A percentile compares a stretch with the other conserved stretches of the same genome.
Conservation (phyloP, 257 asterid species). For the Cinchona pubescens region DNA sequence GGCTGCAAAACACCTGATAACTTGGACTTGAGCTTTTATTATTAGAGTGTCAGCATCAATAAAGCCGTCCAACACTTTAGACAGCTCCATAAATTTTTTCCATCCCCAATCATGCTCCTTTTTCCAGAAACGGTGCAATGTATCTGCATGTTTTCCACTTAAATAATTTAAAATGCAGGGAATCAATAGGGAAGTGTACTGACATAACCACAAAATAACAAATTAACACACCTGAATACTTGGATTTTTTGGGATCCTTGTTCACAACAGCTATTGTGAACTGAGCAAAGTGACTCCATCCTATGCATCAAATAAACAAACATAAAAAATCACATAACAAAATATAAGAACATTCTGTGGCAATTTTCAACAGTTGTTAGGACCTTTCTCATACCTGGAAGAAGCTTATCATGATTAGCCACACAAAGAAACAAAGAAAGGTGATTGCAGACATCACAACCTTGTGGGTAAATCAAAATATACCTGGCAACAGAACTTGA, state of each 20-base stretch:
- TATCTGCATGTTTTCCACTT: conserved; percentile 51
- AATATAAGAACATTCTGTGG: neutral
- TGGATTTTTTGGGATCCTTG: conserved; percentile 89
- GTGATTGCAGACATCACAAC: conserved; percentile 94
- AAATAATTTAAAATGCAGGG: neutral
- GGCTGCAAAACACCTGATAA: conserved; percentile 57
- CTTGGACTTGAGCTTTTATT: conserved; percentile 96
- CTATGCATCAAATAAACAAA: conserved; percentile 34
- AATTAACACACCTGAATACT: conserved; percentile 67
- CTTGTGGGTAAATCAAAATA: conserved; percentile 89
- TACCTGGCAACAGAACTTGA: conserved; percentile 58
- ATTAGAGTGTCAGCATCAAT: conserved; percentile 79
- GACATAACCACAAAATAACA: neutral
- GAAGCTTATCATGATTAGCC: conserved; percentile 96
- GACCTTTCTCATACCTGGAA: conserved; percentile 54
- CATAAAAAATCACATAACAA: conserved; percentile 19
- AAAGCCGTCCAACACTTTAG: conserved; percentile 82
- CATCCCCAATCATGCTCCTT: conserved; percentile 99
- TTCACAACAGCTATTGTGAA: conserved; percentile 94
- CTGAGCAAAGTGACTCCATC: conserved; percentile 98
- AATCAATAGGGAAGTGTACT: neutral
- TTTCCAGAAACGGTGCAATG: conserved; percentile 89
- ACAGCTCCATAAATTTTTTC: conserved; percentile 98
- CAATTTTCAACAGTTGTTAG: neutral
- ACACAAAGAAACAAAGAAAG: conserved; percentile 93